Evolutionary conservation across 495 filamentous ascomycete species (phyloP).

Genomic region (Penicillium egyptiacum): DNA sequence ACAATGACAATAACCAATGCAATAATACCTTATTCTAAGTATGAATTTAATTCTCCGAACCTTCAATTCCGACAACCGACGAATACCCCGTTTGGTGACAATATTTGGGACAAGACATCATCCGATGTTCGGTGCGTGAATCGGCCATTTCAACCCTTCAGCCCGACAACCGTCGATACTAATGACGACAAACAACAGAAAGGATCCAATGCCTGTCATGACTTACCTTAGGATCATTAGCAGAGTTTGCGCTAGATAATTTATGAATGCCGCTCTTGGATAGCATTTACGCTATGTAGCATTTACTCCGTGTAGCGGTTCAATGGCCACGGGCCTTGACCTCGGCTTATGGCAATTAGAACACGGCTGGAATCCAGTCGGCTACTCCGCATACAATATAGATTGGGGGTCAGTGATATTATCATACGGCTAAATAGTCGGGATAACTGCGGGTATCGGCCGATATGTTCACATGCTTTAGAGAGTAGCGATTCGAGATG

Average conservation of each 20-base stretch:
- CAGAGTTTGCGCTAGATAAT: not conserved
- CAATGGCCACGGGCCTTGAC: not conserved
- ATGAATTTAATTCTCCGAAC: not conserved
- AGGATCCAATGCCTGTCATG: not conserved
- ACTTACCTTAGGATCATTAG: not conserved
- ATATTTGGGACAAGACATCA: conserved; percentile 7
- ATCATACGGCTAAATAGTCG: not conserved
- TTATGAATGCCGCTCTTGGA: not conserved
- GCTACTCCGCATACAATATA: not conserved
- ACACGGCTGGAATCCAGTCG: not conserved
- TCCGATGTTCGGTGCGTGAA: conserved; percentile 26
- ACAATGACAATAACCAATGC: not conserved
- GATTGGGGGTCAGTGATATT: not conserved
- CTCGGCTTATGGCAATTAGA: conserved; percentile 2
- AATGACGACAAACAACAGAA: not conserved
- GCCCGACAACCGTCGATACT: not conserved
- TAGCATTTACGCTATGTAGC: not conserved
- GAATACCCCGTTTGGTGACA: not conserved
- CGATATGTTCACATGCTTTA: not conserved
- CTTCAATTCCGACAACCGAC: not conserved
- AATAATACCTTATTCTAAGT: not conserved
- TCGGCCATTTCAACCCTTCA: conserved; percentile 18
- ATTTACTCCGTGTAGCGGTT: not conserved
- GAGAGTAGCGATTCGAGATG: too few relatives aligned
- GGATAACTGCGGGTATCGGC: not conserved